Conservation (phyloP, 495 filamentous ascomycete species). For the Ramalina peruviana region DNA sequence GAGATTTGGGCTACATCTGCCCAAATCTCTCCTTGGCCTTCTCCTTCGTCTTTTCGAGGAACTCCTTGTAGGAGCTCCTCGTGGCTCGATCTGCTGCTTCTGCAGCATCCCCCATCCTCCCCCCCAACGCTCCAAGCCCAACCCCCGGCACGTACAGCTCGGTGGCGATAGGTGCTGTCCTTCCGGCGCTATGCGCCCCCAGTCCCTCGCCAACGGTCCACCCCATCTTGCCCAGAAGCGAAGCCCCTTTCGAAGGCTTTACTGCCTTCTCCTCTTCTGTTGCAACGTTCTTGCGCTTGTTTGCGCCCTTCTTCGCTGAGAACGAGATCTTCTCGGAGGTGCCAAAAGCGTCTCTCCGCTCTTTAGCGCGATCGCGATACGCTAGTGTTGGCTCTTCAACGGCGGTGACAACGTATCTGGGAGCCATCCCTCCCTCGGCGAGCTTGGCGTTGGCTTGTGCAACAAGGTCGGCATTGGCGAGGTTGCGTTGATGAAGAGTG, state of each 20-base stretch:
- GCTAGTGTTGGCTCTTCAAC: conserved; percentile 23
- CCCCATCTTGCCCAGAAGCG: conserved; percentile 81
- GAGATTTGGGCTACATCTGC: conserved; percentile 27
- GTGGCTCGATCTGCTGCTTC: conserved; percentile 69
- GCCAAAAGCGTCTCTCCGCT: conserved; percentile 65
- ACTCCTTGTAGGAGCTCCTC: conserved; percentile 53
- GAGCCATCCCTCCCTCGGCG: conserved; percentile 29
- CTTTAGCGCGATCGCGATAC: conserved; percentile 76
- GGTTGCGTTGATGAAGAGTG: conserved; percentile 56
- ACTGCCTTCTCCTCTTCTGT: conserved; percentile 24
- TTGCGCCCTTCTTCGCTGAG: conserved; percentile 25
- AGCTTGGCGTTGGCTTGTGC: conserved; percentile 29
- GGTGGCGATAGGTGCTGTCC: conserved; percentile 61
- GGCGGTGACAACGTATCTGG: conserved; percentile 7
- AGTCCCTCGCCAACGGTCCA: conserved; percentile 71
- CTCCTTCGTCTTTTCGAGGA: conserved; percentile 64
- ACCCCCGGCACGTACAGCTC: conserved; percentile 73
- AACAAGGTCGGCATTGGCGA: conserved; percentile 43
- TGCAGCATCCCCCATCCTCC: conserved; percentile 69
- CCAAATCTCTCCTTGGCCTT: conserved; percentile 70
- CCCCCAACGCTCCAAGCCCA: conserved; percentile 70
- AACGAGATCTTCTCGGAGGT: conserved; percentile 40
- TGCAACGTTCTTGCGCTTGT: conserved; percentile 22
- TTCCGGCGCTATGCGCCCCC: conserved; percentile 65
- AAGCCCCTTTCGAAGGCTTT: conserved; percentile 61